Evolutionary conservation across 1,284 basidiomycete species (phyloP), one percentile per base, ranked within the genome.

Genomic region (Naganishia sp.): DNA sequence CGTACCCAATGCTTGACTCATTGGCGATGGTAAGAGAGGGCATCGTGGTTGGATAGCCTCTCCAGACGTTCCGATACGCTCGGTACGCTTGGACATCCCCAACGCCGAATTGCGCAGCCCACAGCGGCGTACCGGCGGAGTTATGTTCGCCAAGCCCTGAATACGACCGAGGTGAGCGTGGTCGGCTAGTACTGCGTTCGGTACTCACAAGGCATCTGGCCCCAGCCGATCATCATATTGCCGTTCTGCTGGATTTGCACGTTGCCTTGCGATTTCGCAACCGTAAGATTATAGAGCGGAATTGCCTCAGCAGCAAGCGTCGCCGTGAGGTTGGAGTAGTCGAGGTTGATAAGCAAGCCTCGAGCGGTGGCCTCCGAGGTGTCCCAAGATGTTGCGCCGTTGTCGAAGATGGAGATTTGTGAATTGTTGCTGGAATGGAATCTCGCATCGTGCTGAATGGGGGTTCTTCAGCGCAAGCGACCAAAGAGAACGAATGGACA

Each of bases 321-420:
- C 31, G 68, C 72, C 21, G 56, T 70, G 71, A 69, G 72, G 49
- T 47, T 63, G 7, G 45, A 42, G 15, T 56, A 63, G 64, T 77
- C 71, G 32, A 79, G 41, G 21, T 69, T 45, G 41, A 78, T 56
- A 2, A 76, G 23, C 1, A 79, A 21, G 0, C 74, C 76, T 15
- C 75, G 70, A 9, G 76, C 70, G 15, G 58, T 39, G 0, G 54
- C 51, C 15, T 56, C 70, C 55, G 70, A 64, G 11, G 45, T 23
- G 9, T 69, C 69, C 70, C 71, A 72, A 1, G 53, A 49, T 0
- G 69, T 68, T 0, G 70, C 74, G 28, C 69, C 75, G 65, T 79
- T 79, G 69, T 77, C 74, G 50, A 77, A 79, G 10, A 77, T 53
- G 13, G 65, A 66, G 39, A 66, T 60, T n/a, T 57, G 57, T 5